These are phyloP conservation scores for Candolleomyces aberdarensis DNA, from an alignment of 768 basidiomycete species.

Conservation along the genomic window DNA sequence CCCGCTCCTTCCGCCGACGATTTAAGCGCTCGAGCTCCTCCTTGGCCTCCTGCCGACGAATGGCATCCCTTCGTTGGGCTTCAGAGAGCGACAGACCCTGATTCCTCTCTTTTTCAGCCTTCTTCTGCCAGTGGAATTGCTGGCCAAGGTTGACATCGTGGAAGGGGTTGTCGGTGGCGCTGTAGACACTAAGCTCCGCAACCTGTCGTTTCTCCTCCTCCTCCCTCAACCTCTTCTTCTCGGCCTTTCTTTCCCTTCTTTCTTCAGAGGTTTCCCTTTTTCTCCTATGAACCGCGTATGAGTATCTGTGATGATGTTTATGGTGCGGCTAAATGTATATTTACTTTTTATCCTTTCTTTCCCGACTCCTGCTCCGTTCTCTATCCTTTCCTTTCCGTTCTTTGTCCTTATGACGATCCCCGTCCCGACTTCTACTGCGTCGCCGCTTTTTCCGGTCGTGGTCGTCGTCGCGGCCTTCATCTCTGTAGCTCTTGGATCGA, in stretches of 20 bases:
- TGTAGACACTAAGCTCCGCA: slow-evolving; percentile 94
- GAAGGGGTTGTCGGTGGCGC: slow-evolving; percentile 96
- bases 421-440: slow-evolving; percentile 26
- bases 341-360: slow-evolving; percentile 44
- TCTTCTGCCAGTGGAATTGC: slow-evolving; percentile 99
- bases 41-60: slow-evolving; percentile 86
- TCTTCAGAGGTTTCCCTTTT: slow-evolving; percentile 89
- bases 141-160: slow-evolving; percentile 95
- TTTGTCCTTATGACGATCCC: slow-evolving; percentile 26
- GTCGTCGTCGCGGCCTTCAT: slow-evolving; percentile 36
- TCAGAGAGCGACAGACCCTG: slow-evolving; percentile 78
- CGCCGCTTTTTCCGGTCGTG: slow-evolving; percentile 25
- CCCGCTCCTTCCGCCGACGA: slow-evolving; percentile 84
- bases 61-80: slow-evolving; percentile 71
- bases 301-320: slow-evolving; percentile 7
- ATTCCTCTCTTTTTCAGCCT: slow-evolving; percentile 93
- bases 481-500: slow-evolving; percentile 37
- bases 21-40: slow-evolving; percentile 94
- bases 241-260: slow-evolving; percentile 78
- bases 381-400: slow-evolving; percentile 35
- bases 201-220: slow-evolving; percentile 91
- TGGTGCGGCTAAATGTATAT: slow-evolving; percentile 12
- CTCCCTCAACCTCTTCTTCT: slow-evolving; percentile 78
- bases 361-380: slow-evolving; percentile 24
- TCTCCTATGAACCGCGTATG: slow-evolving; percentile 42